Evolutionary conservation across 2,329 filamentous ascomycete genomes (phyloP).

Genomic region (Colletotrichum sp.): DNA sequence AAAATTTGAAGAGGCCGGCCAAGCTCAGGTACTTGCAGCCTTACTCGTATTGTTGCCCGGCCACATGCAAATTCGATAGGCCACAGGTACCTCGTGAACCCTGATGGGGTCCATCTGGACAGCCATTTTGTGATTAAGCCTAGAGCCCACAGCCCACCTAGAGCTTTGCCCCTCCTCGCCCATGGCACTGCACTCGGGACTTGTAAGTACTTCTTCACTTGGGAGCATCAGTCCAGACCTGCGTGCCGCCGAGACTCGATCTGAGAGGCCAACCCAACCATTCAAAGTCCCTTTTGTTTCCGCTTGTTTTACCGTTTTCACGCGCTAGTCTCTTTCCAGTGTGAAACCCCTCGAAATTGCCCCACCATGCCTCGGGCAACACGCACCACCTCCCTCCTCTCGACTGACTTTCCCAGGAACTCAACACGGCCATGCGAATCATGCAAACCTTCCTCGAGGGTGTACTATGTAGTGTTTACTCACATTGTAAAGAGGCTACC

Average conservation of each 20-base stretch:
- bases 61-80: slow-evolving; percentile 1
- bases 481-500: background rate
- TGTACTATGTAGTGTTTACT: background rate
- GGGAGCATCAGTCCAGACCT: background rate
- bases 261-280: background rate
- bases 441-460: background rate
- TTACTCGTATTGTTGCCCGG: background rate
- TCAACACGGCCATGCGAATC: background rate
- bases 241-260: slow-evolving; percentile 15
- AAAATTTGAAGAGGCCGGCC: background rate
- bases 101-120: background rate
- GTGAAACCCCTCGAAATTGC: slow-evolving; percentile 20
- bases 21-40: background rate
- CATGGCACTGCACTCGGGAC: background rate
- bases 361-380: slow-evolving; percentile 10
- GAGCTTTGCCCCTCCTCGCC: background rate
- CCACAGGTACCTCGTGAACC: background rate
- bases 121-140: background rate
- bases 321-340: slow-evolving; percentile 17
- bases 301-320: slow-evolving; percentile 14
- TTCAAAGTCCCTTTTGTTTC: slow-evolving; percentile 1
- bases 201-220: background rate
- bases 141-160: background rate
- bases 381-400: background rate
- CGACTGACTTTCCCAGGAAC: background rate